phyloP scores from a whole-genome alignment of 345 rosid species.

The Eucalyptus cloeziana region DNA sequence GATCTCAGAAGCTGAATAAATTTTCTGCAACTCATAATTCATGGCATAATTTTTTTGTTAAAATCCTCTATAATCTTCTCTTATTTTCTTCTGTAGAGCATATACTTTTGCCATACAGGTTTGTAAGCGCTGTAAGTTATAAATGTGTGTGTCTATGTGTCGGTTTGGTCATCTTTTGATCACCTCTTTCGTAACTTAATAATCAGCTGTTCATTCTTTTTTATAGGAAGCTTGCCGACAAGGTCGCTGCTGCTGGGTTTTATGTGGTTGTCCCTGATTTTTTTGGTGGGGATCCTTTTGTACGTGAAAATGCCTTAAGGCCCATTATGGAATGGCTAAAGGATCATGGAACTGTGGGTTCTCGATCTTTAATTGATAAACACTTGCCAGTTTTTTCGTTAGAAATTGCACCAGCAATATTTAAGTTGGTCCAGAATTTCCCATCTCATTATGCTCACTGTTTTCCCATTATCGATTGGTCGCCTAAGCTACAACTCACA shows the following conservation, averaged over 20 bases:
- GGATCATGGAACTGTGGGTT: background rate
- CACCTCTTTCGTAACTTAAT: background rate
- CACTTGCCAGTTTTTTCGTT: background rate
- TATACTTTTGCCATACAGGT: background rate
- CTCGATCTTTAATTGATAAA: background rate
- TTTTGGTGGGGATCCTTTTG: conserved; percentile 5
- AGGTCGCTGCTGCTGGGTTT: conserved; percentile 5
- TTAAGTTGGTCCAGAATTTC: background rate
- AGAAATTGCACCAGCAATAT: background rate
- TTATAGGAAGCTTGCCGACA: conserved; percentile 16
- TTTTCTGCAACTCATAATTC: background rate
- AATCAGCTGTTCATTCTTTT: background rate
- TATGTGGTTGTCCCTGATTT: conserved; percentile 14
- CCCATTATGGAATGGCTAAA: background rate
- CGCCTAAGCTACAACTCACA: background rate
- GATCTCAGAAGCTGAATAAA: background rate
- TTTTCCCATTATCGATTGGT: background rate
- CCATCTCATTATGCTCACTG: background rate
- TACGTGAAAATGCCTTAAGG: background rate
- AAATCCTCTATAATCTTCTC: background rate
- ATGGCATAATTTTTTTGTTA: background rate
- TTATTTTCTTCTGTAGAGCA: background rate
- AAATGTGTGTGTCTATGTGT: background rate
- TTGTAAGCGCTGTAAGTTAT: background rate
- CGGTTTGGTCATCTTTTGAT: background rate